Percentiles rank a stretch among this genome's conserved stretches.
These are phyloP conservation scores for Claviceps sp. DNA, from an alignment of 2,329 filamentous ascomycete species.

Conservation along the genomic window DNA sequence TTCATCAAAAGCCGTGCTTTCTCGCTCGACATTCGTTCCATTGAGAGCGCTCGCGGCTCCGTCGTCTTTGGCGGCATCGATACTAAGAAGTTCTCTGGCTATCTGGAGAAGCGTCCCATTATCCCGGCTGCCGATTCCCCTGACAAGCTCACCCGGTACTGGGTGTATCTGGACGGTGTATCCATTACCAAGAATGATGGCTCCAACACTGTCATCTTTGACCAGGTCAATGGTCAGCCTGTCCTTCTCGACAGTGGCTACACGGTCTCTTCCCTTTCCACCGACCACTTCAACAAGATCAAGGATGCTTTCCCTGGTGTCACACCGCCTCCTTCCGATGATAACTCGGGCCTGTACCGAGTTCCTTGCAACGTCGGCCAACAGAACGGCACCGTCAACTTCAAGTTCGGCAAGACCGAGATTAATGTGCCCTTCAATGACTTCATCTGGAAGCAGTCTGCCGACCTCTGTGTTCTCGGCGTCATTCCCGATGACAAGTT, in stretches of 20 bases:
- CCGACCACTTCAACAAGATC: constrained; percentile 34
- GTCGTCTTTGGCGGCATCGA: constrained; percentile 44
- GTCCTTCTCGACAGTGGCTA: constrained; percentile 55
- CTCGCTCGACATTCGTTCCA: constrained; percentile 20
- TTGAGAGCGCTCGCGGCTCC: constrained; percentile 18
- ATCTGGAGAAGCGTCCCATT: constrained; percentile 42
- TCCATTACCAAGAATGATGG: constrained; percentile 19
- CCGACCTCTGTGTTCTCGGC: constrained; percentile 27
- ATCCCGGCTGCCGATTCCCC: constrained; percentile 27
- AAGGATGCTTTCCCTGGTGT: constrained; percentile 23
- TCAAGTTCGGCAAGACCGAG: constrained; percentile 30
- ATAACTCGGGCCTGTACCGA: constrained; percentile 27
- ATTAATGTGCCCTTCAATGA: constrained; percentile 33
- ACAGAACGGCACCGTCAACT: constrained; percentile 29
- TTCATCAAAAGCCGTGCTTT: constrained; percentile 25
- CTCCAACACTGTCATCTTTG: constrained; percentile 31
- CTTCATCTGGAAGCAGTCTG: constrained; percentile 28
- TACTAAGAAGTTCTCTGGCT: constrained; percentile 39
- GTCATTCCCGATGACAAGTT: constrained; percentile 28
- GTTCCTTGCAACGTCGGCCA: constrained; percentile 29
- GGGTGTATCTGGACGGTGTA: constrained; percentile 26
- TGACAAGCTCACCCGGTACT: constrained; percentile 25
- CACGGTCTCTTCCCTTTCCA: constrained; percentile 52
- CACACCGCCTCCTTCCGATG: constrained; percentile 7
- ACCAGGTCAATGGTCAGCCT: constrained; percentile 21